Evolutionary conservation across 345 rosid species (phyloP), one percentile per base, ranked within the genome.

Genomic region (Pistacia atlantica): DNA sequence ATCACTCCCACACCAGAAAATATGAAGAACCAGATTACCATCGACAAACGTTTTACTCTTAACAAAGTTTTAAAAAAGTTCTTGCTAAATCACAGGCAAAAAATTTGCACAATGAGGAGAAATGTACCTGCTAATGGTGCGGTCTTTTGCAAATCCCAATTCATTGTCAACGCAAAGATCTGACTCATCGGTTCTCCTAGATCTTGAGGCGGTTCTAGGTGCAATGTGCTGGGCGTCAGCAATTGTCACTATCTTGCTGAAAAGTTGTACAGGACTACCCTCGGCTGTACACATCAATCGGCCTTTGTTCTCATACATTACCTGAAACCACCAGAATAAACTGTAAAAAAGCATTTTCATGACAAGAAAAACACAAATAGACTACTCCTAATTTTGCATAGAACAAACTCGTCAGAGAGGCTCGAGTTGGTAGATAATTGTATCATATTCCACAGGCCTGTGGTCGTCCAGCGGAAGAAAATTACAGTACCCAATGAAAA

Each of bases 151-250:
- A n/a, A 96, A 96, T 63, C 97, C 99, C 81, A 96, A 73, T 79
- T 96, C 99, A 35, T 93, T 93, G 82, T 96, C 99, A 11, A 96
- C 97, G 16, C 99, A 96, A 42, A 96, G 87, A 71, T 96, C 97
- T 1, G 86, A 57, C 48, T 91, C 90, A 63, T 96, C 99, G 77
- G 72, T 92, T 85, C 82, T 93, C 80, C 85, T 86, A 58, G 98
- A 93, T 71, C 99, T 91, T 0, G 90, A 89, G 7, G 98, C 89
- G 72, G 95, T 94, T 83, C 99, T 85, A 5, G 98, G 97, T 55
- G 97, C 87, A 77, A 80, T 82, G 1, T 90, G 82, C 78, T 87
- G 84, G 45, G 98, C 99, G 51, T 96, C 99, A 16, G 95, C 75
- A 33, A 90, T 78, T 20, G 97, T 93, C 79, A 96, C 83, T 64